Evolutionary conservation across 164 flowering plant species (phyloP).

Genomic region (Piper longum): DNA sequence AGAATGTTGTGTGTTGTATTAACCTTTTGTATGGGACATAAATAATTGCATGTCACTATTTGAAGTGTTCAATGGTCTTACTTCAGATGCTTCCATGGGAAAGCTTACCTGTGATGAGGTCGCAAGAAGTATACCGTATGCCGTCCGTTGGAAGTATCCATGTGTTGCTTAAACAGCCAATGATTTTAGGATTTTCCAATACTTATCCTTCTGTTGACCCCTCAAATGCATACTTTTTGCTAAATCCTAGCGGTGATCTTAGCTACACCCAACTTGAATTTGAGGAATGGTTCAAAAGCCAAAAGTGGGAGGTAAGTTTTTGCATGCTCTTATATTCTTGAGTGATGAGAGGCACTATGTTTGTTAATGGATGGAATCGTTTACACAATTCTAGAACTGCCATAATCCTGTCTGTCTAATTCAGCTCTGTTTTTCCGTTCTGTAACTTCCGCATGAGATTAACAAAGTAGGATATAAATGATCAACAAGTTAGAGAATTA

Average conservation of each 20-base stretch:
- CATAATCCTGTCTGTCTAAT: no score
- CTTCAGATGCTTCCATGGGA: conserved; percentile 99
- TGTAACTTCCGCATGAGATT: no score
- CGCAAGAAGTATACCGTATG: conserved; percentile 90
- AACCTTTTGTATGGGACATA: no score
- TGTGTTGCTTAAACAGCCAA: conserved; percentile 27
- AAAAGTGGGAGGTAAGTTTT: conserved; percentile 54
- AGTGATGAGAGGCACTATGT: no score
- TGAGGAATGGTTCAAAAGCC: conserved; percentile 78
- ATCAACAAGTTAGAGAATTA: no score
- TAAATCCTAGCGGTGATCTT: conserved; percentile 95
- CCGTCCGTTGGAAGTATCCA: conserved; percentile 74
- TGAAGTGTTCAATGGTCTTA: not conserved
- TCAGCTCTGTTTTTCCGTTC: no score
- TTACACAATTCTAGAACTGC: not conserved
- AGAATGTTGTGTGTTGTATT: conserved; percentile 14
- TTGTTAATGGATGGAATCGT: not conserved
- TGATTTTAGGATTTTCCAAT: conserved; percentile 10
- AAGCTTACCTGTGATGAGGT: conserved; percentile 62
- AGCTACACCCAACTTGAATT: conserved; percentile 53
- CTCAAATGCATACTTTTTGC: conserved; percentile 71
- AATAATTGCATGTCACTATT: not conserved
- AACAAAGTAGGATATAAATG: no score
- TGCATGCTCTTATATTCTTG: not conserved
- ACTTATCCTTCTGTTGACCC: conserved; percentile 76